A percentile compares a stretch with the other conserved stretches of the same genome.
Evolutionary conservation across 1,139 yeast species (phyloP).

Genomic region (Suhomyces bribrorum): DNA sequence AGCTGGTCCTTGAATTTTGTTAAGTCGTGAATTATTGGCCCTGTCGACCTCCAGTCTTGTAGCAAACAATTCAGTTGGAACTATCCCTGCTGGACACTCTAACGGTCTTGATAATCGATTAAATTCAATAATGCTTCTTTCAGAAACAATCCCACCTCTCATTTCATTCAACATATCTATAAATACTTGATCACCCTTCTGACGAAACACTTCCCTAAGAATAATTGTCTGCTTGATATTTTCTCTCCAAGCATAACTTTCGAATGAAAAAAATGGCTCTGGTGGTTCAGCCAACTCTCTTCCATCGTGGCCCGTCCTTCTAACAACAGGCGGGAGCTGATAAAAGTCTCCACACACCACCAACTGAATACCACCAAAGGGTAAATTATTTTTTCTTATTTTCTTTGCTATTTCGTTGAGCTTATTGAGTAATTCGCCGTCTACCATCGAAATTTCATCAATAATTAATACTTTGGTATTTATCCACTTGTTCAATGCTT

Average conservation of each 20-base stretch:
- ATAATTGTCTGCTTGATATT: conserved; percentile 67
- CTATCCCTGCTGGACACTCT: conserved; percentile 63
- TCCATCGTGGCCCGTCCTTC: conserved; percentile 27
- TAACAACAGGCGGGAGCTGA: conserved; percentile 81
- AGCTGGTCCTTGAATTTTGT: conserved; percentile 48
- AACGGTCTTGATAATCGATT: conserved; percentile 56
- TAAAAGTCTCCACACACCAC: conserved; percentile 88
- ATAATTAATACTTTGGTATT: conserved; percentile 64
- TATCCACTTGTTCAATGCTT: conserved; percentile 62
- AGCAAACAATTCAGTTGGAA: conserved; percentile 85
- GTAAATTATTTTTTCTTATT: conserved; percentile 49
- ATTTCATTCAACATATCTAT: conserved; percentile 86
- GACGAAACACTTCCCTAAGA: conserved; percentile 83
- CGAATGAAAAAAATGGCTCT: conserved; percentile 66
- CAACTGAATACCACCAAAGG: conserved; percentile 90
- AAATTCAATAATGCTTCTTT: conserved; percentile 57
- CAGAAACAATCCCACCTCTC: conserved; percentile 69
- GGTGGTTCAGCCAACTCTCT: conserved; percentile 17
- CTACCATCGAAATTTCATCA: conserved; percentile 91
- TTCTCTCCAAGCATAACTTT: conserved; percentile 69
- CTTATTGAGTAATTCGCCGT: conserved; percentile 71
- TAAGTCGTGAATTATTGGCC: conserved; percentile 65
- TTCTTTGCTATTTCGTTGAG: conserved; percentile 64
- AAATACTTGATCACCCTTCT: conserved; percentile 76
- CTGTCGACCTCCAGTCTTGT: conserved; percentile 81